Conservation (phyloP, 192 early-diverging fungal species). For the Backusella liffmaniae region DNA sequence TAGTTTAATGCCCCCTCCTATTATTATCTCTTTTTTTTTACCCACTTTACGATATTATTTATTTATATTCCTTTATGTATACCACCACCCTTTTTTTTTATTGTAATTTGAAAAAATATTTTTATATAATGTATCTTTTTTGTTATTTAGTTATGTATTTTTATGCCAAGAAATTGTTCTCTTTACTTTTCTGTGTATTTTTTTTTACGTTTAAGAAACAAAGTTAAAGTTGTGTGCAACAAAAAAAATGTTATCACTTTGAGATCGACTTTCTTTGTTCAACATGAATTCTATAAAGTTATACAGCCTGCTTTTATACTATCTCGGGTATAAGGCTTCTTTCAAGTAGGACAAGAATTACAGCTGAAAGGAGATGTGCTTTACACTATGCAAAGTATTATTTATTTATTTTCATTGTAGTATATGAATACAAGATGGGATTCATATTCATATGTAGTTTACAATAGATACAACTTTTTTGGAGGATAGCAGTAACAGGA, state of each 20-base stretch:
- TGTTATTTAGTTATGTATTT: background rate
- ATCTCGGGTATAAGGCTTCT: background rate
- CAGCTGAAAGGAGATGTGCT: no score
- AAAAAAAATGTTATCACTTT: background rate
- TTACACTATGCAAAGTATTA: no score
- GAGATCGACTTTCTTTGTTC: background rate
- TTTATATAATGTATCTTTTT: background rate
- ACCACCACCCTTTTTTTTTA: background rate
- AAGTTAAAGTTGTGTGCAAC: background rate
- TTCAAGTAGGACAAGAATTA: background rate
- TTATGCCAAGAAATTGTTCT: background rate
- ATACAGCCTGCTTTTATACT: background rate
- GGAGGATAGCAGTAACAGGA: background rate
- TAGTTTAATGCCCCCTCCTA: background rate
- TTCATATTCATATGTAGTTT: no score
- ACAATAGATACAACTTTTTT: no score
- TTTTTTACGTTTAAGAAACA: background rate
- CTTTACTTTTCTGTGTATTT: background rate
- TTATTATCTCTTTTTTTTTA: background rate
- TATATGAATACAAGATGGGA: no score
- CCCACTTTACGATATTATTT: background rate
- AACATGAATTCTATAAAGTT: background rate
- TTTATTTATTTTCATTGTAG: no score
- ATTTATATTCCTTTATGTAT: slow-evolving; percentile 1
- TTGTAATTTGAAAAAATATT: background rate